Evolutionary conservation across 2,329 filamentous ascomycete species (phyloP), one percentile per base, ranked within the genome.

Genomic region (Cytospora piceicola): DNA sequence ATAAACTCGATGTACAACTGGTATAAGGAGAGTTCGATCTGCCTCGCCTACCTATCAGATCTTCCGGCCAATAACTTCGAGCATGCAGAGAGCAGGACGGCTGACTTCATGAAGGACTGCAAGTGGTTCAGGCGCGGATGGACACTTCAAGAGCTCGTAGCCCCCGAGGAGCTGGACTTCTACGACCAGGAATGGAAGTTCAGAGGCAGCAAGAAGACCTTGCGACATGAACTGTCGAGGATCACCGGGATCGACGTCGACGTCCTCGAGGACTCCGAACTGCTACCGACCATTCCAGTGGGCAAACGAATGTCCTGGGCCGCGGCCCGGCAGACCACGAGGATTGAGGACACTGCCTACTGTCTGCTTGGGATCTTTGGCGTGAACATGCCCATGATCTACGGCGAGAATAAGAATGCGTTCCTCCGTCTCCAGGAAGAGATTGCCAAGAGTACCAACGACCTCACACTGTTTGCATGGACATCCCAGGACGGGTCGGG

Each of bases 371-470:
- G 72, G 1, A 64, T 75, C 5, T 74, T 75, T 51, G 69, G 67
- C 32, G 66, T 75, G 7, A 73, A 72, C 24, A 74, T 74, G 70
- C 68, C 73, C 12, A 64, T 75, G 54, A 68, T 75, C 1, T 75
- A 74, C 32, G 73, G 73, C 12, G 73, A 75, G 52, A 70, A 72
- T 27, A 34, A 34, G 8, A 71, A 69, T 27, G 65, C 72, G 5
- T 73, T 73, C 51, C 22, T 64, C 29, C 63, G 72, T 22, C 68
- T 73, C 9, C 71, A 73, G 59, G 68, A 74, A 30, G 72, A 74
- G 53, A 74, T 74, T 24, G 63, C 66, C 6, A 68, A 72, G 29
- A 67, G 57, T 34, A 67, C 56, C n/a, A 67, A 67, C 11, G 67
- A 69, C 36, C 66, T 69, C 17, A 67, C 67, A 2, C 61, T 69